Evolutionary conservation across 352 stramenopile genomes (phyloP).

Genomic region (Phytophthora ohioensis): DNA sequence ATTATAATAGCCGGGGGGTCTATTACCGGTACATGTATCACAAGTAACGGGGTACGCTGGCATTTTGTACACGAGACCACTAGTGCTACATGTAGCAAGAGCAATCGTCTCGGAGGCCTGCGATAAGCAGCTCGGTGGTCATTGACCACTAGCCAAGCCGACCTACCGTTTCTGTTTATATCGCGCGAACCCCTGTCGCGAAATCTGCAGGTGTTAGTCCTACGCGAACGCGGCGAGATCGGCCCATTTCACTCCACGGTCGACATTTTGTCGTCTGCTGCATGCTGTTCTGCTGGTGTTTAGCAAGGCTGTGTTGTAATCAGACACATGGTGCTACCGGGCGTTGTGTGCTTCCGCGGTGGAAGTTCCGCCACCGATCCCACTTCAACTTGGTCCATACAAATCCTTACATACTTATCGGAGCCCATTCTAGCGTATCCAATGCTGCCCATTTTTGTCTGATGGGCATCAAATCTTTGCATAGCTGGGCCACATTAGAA

Average conservation of each 20-base stretch:
- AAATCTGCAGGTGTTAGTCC: neutral
- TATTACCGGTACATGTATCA: too few relatives aligned
- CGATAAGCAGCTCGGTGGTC: neutral
- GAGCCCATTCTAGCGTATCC: constrained; percentile 24
- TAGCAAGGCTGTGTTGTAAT: neutral
- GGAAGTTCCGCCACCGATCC: neutral
- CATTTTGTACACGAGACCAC: too few relatives aligned
- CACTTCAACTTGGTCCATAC: constrained; percentile 34
- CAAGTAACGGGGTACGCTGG: neutral
- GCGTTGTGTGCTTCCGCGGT: neutral
- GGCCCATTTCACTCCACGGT: neutral
- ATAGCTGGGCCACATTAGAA: constrained; percentile 3
- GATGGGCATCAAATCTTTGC: constrained; percentile 38
- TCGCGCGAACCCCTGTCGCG: neutral
- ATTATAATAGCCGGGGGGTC: too few relatives aligned
- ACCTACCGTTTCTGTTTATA: neutral
- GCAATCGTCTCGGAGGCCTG: neutral
- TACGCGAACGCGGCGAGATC: neutral
- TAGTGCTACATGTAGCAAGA: neutral
- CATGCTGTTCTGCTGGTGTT: too few relatives aligned
- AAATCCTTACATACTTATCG: constrained; percentile 23
- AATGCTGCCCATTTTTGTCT: constrained; percentile 14
- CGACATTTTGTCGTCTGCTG: neutral
- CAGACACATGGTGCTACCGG: neutral
- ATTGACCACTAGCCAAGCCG: neutral